phyloP scores from a whole-genome alignment of 2,329 filamentous ascomycete genomes.

The Alternaria infectoria region DNA sequence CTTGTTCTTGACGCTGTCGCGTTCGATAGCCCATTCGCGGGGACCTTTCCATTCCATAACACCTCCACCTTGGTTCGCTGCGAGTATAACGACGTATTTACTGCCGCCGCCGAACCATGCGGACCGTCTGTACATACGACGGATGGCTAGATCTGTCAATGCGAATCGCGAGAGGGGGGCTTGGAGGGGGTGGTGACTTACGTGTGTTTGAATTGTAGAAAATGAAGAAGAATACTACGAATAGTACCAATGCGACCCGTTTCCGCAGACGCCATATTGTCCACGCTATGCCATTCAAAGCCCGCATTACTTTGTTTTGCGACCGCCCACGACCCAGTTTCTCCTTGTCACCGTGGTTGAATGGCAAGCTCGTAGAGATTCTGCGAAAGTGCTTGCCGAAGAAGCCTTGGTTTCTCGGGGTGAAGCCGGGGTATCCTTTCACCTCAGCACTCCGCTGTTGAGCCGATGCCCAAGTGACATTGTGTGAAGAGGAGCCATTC shows the following conservation, averaged over 20 bases:
- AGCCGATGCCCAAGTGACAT: conserved; percentile 81
- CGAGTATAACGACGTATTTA: conserved; percentile 92
- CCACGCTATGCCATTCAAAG: conserved; percentile 49
- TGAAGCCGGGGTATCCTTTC: conserved; percentile 78
- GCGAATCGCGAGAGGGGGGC: neutral
- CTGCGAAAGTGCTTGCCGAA: conserved; percentile 83
- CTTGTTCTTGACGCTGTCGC: conserved; percentile 96
- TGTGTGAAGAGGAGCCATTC: conserved; percentile 56
- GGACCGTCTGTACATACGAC: conserved; percentile 71
- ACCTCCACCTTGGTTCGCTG: conserved; percentile 91
- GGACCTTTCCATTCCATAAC: conserved; percentile 99
- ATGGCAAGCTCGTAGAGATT: conserved; percentile 79
- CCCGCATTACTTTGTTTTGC: conserved; percentile 43
- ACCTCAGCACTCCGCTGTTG: conserved; percentile 77
- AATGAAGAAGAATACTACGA: conserved; percentile 66
- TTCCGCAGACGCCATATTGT: conserved; percentile 71
- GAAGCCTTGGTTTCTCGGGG: conserved; percentile 83
- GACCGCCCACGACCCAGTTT: conserved; percentile 67
- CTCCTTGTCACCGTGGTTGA: conserved; percentile 75
- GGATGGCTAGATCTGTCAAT: conserved; percentile 56
- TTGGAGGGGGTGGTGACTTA: conserved; percentile 59
- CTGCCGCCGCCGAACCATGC: conserved; percentile 80
- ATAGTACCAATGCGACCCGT: conserved; percentile 64
- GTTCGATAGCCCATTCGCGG: conserved; percentile 96
- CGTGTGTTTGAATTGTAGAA: conserved; percentile 72